A percentile compares a stretch with the other conserved stretches of the same genome.
Conservation (phyloP, 129 eudicot genomes). For the Flaveria bidentis region DNA sequence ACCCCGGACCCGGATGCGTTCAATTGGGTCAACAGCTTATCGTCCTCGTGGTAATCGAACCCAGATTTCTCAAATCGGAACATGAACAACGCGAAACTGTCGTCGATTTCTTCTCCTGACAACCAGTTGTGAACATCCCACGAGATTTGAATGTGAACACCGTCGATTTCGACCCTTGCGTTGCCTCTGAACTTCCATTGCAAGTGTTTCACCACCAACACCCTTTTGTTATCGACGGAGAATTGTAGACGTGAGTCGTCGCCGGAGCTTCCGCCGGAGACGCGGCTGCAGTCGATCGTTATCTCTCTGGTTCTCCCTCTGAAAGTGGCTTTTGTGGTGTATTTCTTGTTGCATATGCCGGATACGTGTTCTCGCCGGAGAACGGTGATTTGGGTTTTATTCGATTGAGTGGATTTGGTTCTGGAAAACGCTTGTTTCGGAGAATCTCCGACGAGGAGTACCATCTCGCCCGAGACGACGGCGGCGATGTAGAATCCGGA, state of each 20-base stretch:
- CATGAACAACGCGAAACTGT: slow-evolving; percentile 67
- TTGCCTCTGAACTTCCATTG: slow-evolving; percentile 82
- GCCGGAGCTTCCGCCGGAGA: slow-evolving; percentile 26
- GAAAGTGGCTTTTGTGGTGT: slow-evolving; percentile 50
- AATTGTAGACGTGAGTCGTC: slow-evolving; percentile 49
- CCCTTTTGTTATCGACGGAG: slow-evolving; percentile 51
- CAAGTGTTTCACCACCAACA: slow-evolving; percentile 56
- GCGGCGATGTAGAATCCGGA: slow-evolving; percentile 70
- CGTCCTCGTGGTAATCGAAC: slow-evolving; percentile 34
- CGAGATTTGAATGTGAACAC: slow-evolving; percentile 52
- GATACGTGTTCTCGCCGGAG: slow-evolving; percentile 63
- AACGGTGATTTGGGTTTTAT: slow-evolving; percentile 39
- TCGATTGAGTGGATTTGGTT: slow-evolving; percentile 21
- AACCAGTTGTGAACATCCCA: slow-evolving; percentile 88
- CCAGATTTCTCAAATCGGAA: slow-evolving; percentile 58
- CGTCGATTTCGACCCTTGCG: slow-evolving; percentile 64
- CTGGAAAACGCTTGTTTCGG: slow-evolving; percentile 44
- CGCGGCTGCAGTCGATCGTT: slow-evolving; percentile 48
- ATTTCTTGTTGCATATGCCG: slow-evolving; percentile 41
- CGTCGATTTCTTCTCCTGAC: slow-evolving; percentile 47
- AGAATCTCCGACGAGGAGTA: slow-evolving; percentile 57
- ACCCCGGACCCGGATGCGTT: slow-evolving; percentile 29
- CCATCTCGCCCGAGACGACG: slow-evolving; percentile 37
- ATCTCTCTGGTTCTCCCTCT: slow-evolving; percentile 47
- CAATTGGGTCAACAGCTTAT: slow-evolving; percentile 31